These are phyloP conservation scores for Lupinus albus DNA, from an alignment of 306 rosid genomes.

Conservation along the genomic window DNA sequence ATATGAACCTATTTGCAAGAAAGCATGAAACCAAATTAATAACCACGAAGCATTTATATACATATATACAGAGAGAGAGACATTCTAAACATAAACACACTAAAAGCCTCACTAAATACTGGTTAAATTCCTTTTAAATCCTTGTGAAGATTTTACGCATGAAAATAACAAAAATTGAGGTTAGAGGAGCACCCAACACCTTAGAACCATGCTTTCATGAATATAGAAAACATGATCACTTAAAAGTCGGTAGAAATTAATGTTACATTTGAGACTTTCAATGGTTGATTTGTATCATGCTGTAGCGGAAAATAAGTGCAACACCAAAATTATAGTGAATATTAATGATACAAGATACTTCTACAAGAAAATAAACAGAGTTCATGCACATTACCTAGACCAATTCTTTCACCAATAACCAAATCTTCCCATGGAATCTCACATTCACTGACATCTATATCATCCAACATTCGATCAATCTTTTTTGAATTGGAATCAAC, in stretches of 20 bases:
- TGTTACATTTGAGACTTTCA: conserved; percentile 29
- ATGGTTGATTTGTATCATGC: conserved; percentile 25
- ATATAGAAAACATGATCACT: conserved; percentile 26
- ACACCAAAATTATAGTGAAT: conserved; percentile 25
- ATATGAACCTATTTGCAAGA: conserved; percentile 75
- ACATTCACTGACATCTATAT: conserved; percentile 88
- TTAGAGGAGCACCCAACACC: conserved; percentile 4
- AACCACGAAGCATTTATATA: conserved; percentile 24
- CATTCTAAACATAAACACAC: conserved; percentile 20
- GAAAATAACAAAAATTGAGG: conserved; percentile 13
- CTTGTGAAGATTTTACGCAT: neutral
- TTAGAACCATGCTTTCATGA: conserved; percentile 30
- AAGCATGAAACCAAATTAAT: conserved; percentile 34
- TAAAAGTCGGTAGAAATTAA: conserved; percentile 28
- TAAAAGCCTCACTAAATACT: conserved; percentile 19
- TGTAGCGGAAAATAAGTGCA: conserved; percentile 20
- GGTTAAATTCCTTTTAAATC: conserved; percentile 16
- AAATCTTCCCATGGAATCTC: conserved; percentile 98
- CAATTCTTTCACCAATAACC: conserved; percentile 91
- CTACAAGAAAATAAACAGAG: conserved; percentile 37
- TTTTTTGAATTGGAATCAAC: conserved; percentile 58
- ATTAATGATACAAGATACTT: conserved; percentile 9
- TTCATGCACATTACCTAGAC: conserved; percentile 70
- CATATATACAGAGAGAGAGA: neutral
- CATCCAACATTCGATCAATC: conserved; percentile 76